phyloP scores from a whole-genome alignment of 1,284 basidiomycete species.

The Xanthoconium separans region DNA sequence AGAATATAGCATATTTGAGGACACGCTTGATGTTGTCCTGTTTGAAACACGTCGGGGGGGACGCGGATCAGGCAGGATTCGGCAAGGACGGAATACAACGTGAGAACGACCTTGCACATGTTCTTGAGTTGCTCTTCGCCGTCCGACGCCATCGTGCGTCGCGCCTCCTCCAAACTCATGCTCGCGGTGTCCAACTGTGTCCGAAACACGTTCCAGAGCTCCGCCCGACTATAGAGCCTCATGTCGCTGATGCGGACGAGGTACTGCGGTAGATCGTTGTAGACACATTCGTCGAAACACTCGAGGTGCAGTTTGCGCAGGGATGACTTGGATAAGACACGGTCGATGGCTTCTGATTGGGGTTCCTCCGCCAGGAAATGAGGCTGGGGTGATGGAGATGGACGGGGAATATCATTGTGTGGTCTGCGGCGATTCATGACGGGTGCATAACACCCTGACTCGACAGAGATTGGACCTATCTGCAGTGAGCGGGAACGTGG shows the following conservation, averaged over 20 bases:
- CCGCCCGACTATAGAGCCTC: not conserved
- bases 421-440: not conserved
- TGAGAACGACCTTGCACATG: not conserved
- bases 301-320: not conserved
- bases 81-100: not conserved
- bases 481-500: no score
- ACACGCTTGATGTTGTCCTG: not conserved
- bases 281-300: conserved; percentile 3
- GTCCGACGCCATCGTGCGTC: not conserved
- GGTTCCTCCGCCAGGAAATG: not conserved
- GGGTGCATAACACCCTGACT: no score
- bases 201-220: not conserved
- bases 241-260: conserved; percentile 9
- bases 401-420: not conserved
- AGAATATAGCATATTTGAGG: conserved; percentile 9
- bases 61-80: not conserved
- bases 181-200: not conserved
- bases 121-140: not conserved
- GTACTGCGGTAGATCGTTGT: conserved; percentile 10
- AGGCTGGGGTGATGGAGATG: not conserved
- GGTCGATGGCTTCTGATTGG: not conserved
- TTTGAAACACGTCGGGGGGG: no score
- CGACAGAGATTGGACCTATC: not conserved
- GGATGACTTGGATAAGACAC: not conserved
- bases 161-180: not conserved